These are phyloP conservation scores for Starmerella stigmatis DNA, from an alignment of 805 yeast species.

Conservation along the genomic window DNA sequence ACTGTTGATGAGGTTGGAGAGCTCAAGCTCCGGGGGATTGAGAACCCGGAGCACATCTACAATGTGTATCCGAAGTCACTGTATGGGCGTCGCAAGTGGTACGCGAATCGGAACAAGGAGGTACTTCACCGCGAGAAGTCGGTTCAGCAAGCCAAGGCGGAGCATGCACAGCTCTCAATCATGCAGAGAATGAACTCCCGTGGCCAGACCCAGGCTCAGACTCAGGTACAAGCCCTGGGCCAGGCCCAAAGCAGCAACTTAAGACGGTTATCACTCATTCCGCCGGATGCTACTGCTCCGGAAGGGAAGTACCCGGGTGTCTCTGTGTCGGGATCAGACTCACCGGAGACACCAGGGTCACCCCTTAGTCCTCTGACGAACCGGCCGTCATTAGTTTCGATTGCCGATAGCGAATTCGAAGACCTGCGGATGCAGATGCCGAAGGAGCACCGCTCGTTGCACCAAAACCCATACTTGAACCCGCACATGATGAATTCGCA, in stretches of 20 bases:
- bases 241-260: background rate
- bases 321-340: background rate
- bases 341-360: background rate
- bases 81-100: conserved; percentile 40
- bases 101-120: conserved; percentile 3
- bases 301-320: background rate
- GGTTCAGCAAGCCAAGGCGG: background rate
- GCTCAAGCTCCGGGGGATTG: conserved; percentile 83
- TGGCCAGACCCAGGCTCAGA: background rate
- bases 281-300: background rate
- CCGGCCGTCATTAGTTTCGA: conserved; percentile 3
- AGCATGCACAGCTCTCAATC: background rate
- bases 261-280: background rate
- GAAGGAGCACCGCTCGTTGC: conserved; percentile 1
- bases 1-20: conserved; percentile 65
- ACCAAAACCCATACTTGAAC: background rate
- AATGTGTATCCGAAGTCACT: conserved; percentile 62
- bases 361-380: conserved; percentile 1
- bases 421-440: background rate
- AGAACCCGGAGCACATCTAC: conserved; percentile 80
- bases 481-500: conserved; percentile 4
- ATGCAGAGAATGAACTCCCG: background rate
- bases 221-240: background rate
- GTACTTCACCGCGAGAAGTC: background rate
- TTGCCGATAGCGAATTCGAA: background rate